phyloP scores from a whole-genome alignment of 1,284 basidiomycete genomes.

The Thelephora terrestris region DNA sequence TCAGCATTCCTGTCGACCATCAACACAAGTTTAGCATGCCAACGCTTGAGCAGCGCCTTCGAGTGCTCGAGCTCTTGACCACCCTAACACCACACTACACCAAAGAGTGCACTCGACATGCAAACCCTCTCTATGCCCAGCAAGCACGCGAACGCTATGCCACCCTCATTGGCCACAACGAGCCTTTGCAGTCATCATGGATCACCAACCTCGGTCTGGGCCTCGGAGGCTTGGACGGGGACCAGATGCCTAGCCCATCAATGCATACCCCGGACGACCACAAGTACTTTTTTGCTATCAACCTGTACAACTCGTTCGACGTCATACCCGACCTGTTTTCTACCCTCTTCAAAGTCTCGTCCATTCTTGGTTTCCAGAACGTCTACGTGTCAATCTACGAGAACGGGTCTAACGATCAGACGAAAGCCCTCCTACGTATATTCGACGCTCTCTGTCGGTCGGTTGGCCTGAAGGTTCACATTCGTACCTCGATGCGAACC shows the following conservation, averaged over 20 bases:
- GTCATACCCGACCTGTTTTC: constrained; percentile 93
- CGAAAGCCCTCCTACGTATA: constrained; percentile 86
- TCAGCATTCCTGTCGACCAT: constrained; percentile 39
- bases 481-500: constrained; percentile 83
- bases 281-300: constrained; percentile 98
- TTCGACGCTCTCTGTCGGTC: constrained; percentile 84
- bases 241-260: constrained; percentile 28
- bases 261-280: constrained; percentile 51
- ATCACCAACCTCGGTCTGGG: constrained; percentile 42
- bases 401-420: constrained; percentile 94
- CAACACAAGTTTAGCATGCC: constrained; percentile 45
- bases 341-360: constrained; percentile 85
- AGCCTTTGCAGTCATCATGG: constrained; percentile 53
- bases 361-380: constrained; percentile 90
- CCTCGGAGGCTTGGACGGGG: constrained; percentile 27
- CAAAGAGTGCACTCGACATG: constrained; percentile 75
- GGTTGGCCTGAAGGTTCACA: constrained; percentile 84
- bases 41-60: constrained; percentile 68
- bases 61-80: constrained; percentile 79
- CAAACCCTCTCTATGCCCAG: constrained; percentile 75
- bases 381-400: constrained; percentile 97
- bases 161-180: constrained; percentile 69
- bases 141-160: constrained; percentile 81
- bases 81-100: constrained; percentile 86
- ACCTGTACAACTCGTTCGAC: constrained; percentile 97